Conservation (phyloP, 306 rosid genomes). For the Malus domestica region DNA sequence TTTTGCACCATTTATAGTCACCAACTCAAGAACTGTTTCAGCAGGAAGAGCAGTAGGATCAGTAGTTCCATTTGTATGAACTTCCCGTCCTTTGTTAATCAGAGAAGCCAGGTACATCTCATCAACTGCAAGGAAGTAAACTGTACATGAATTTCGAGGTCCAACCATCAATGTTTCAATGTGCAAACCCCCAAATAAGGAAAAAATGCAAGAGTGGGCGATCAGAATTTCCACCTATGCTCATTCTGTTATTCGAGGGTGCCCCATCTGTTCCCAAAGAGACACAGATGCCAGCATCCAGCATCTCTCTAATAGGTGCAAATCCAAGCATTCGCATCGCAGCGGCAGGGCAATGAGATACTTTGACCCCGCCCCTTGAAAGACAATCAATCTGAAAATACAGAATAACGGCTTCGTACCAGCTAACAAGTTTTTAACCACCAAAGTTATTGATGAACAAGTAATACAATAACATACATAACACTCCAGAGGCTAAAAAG, state of each 20-base stretch:
- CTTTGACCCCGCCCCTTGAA: constrained; percentile 67
- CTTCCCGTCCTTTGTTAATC: constrained; percentile 81
- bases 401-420: neutral
- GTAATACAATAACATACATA: neutral
- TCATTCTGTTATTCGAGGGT: constrained; percentile 91
- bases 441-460: neutral
- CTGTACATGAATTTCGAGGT: constrained; percentile 7
- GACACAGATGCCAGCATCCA: constrained; percentile 70
- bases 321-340: constrained; percentile 97
- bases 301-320: constrained; percentile 91
- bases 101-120: constrained; percentile 88
- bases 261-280: constrained; percentile 92
- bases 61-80: constrained; percentile 44
- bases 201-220: neutral
- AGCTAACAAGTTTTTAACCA: neutral
- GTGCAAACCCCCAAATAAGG: neutral
- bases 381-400: constrained; percentile 61
- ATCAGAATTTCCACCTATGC: constrained; percentile 45
- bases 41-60: constrained; percentile 76
- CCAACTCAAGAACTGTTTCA: constrained; percentile 67
- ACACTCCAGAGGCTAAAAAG: neutral
- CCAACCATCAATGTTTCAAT: neutral
- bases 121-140: constrained; percentile 57
- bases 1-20: constrained; percentile 69
- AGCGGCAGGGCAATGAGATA: constrained; percentile 85